A percentile compares a stretch with the other conserved stretches of the same genome.
phyloP scores from a whole-genome alignment of 2,329 filamentous ascomycete genomes.

The Ascochyta pisi region DNA sequence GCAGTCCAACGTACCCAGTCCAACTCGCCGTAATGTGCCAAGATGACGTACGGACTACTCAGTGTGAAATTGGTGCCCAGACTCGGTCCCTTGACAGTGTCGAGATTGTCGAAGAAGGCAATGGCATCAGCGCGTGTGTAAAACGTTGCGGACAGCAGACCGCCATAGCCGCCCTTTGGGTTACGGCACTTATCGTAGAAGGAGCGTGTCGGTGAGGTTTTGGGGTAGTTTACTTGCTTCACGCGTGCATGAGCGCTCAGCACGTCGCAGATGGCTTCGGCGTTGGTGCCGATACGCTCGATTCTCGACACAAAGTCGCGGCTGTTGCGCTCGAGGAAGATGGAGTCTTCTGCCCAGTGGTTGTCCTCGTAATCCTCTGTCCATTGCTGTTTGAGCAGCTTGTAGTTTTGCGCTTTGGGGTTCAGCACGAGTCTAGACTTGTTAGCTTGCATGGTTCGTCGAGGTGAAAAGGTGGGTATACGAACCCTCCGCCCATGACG shows the following conservation, averaged over 20 bases:
- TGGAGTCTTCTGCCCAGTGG: slow-evolving; percentile 91
- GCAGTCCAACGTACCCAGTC: slow-evolving; percentile 71
- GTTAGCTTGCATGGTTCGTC: no score
- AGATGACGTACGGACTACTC: slow-evolving; percentile 85
- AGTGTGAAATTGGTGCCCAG: slow-evolving; percentile 97
- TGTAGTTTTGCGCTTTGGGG: slow-evolving; percentile 73
- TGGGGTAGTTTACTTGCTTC: slow-evolving; percentile 86
- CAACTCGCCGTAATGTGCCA: slow-evolving; percentile 90
- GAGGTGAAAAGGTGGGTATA: no score
- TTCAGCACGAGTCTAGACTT: slow-evolving; percentile 63
- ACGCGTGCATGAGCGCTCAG: slow-evolving; percentile 69
- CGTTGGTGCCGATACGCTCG: slow-evolving; percentile 82
- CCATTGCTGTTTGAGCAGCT: slow-evolving; percentile 70
- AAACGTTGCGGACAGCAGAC: slow-evolving; percentile 85
- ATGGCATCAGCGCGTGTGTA: slow-evolving; percentile 72
- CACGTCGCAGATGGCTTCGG: slow-evolving; percentile 80
- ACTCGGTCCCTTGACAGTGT: slow-evolving; percentile 92
- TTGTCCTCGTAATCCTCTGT: slow-evolving; percentile 78
- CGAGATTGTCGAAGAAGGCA: slow-evolving; percentile 82
- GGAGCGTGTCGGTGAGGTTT: slow-evolving; percentile 70
- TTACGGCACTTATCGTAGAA: slow-evolving; percentile 82
- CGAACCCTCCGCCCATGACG: slow-evolving; percentile 83
- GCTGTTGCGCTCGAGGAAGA: slow-evolving; percentile 96
- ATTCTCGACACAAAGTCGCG: slow-evolving; percentile 87
- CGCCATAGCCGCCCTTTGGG: slow-evolving; percentile 83